phyloP scores from a whole-genome alignment of 352 stramenopile species.

The Hyaloperonospora brassicae region DNA sequence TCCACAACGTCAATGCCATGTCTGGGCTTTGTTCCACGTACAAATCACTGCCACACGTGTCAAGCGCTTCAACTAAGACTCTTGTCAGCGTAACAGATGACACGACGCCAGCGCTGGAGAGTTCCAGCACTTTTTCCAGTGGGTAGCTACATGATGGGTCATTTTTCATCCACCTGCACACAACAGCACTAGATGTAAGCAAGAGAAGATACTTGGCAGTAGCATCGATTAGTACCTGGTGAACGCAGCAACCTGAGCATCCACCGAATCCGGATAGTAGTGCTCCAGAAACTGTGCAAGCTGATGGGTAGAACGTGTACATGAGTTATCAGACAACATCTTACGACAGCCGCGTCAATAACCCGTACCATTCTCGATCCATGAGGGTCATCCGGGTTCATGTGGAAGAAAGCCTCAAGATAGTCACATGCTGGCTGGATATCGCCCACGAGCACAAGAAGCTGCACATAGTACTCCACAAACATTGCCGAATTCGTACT shows the following conservation, averaged over 20 bases:
- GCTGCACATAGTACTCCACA: slow-evolving; percentile 64
- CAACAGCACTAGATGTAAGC: slow-evolving; percentile 5
- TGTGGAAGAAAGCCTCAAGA: slow-evolving; percentile 63
- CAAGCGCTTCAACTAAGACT: slow-evolving; percentile 38
- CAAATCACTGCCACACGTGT: slow-evolving; percentile 48
- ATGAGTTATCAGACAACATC: too few species aligned
- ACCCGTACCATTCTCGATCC: slow-evolving; percentile 61
- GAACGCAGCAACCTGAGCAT: slow-evolving; percentile 34
- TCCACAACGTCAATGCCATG: slow-evolving; percentile 36
- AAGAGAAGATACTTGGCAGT: not conserved
- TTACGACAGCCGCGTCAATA: not conserved
- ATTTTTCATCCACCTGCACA: slow-evolving; percentile 46
- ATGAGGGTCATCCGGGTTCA: slow-evolving; percentile 49
- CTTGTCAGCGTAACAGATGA: slow-evolving; percentile 29
- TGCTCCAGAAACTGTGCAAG: slow-evolving; percentile 34
- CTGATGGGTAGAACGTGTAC: slow-evolving; percentile 8
- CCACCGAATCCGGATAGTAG: slow-evolving; percentile 41
- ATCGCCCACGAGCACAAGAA: slow-evolving; percentile 56
- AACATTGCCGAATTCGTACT: slow-evolving; percentile 51
- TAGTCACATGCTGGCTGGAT: slow-evolving; percentile 56
- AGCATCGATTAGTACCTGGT: slow-evolving; percentile 13
- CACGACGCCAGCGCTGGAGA: slow-evolving; percentile 34
- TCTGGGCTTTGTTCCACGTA: slow-evolving; percentile 36
- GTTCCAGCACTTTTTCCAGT: slow-evolving; percentile 45
- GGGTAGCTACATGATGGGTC: slow-evolving; percentile 38